Base-by-base conservation (phyloP, 2,329 filamentous ascomycete species). In the Immersiporthe knoxdaviesiana region DNA sequence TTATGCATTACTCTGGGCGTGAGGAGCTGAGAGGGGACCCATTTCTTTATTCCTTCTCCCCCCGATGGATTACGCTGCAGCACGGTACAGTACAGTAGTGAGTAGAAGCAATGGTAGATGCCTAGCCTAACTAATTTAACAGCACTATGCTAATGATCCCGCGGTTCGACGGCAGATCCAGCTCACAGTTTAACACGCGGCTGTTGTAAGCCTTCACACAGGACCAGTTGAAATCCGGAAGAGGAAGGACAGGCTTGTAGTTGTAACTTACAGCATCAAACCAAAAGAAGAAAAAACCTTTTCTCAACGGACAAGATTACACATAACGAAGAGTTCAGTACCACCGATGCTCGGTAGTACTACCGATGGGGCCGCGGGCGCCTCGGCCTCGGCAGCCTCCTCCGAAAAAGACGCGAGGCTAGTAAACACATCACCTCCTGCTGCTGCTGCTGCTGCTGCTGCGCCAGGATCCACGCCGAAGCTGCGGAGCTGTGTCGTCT, bases 401-500 rank as follows among this genome's bases (percentile, higher is more conserved):
- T 66, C 74, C 75, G 75, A 76, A 69, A 74, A 72, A 70, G 62
- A 65, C 72, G 73, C 74, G 72, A 69, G 66, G 50, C 47, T 62
- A 11, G 5, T 54, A 32, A 60, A 66, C 8, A 12, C 64, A 66
- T 37, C 35, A 30, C 54, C 64, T 10, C 8, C 41, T 24, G 18
- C 24, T 32, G 8, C 41, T 24, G 11, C 62, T 35, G 39, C 41
- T 58, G 39, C 37, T 35, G 54, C 65, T 1, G 24, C 65, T 30
- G 39, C 65, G n/a, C 71, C 50, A 21, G 44, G 39, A 27, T 12
- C 66, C 32, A 59, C 56, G 71, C 73, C 59, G 58, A 82, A 84
- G 72, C 75, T 74, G 64, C 83, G 84, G 65, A 85, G 84, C 74
- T 87, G 84, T 65, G 78, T 84, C 5, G 79, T 82, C 3, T 88